Evolutionary conservation across 202 grass and related monocot genomes (phyloP).

Genomic region (Setaria viridis): DNA sequence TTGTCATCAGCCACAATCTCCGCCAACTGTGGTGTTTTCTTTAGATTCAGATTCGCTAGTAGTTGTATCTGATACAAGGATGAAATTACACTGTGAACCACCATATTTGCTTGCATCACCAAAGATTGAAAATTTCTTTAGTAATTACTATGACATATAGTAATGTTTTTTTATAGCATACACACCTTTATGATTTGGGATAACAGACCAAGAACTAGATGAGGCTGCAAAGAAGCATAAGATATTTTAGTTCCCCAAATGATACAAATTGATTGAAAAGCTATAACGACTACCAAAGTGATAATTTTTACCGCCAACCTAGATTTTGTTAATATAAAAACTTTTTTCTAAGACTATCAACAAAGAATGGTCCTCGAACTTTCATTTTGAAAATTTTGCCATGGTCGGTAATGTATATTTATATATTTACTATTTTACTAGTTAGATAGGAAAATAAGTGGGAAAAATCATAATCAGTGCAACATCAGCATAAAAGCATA

Average conservation of each 20-base stretch:
- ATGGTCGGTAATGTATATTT: background rate
- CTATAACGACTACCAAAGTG: background rate
- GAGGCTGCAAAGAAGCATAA: conserved; percentile 65
- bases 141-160: conserved; percentile 24
- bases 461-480: background rate
- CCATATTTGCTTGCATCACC: background rate
- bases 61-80: conserved; percentile 70
- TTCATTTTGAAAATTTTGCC: conserved; percentile 5
- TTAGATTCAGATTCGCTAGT: conserved; percentile 72
- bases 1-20: conserved; percentile 65
- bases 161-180: conserved; percentile 18
- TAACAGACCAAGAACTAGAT: conserved; percentile 94
- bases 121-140: conserved; percentile 6
- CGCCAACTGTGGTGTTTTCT: conserved; percentile 71
- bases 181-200: conserved; percentile 97
- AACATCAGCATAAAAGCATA: conserved; percentile 47
- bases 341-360: background rate
- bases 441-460: background rate
- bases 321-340: conserved; percentile 28
- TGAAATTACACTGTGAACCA: conserved; percentile 3
- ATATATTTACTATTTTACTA: background rate
- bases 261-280: background rate
- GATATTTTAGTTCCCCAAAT: conserved; percentile 37
- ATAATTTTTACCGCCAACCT: background rate
- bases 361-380: background rate